These are phyloP conservation scores for Arabidopsis arenosa DNA, from an alignment of 345 rosid genomes.

Conservation along the genomic window DNA sequence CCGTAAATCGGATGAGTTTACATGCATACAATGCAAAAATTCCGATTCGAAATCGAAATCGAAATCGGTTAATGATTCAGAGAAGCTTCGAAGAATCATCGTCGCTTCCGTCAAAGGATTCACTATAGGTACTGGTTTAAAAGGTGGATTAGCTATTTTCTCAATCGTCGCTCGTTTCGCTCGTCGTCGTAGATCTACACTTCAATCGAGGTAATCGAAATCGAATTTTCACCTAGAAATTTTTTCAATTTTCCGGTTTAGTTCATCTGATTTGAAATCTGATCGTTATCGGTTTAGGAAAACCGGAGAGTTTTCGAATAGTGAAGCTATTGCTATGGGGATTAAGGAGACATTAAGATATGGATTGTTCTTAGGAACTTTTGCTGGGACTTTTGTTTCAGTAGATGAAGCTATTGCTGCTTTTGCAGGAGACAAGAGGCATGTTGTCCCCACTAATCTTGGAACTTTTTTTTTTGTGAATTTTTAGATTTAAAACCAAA, in stretches of 20 bases:
- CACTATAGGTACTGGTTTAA: conserved; percentile 92
- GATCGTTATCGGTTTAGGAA: conserved; percentile 52
- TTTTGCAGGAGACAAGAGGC: conserved; percentile 80
- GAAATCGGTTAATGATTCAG: conserved; percentile 55
- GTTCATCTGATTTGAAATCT: conserved; percentile 19
- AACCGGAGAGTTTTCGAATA: conserved; percentile 61
- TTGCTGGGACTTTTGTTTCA: conserved; percentile 85
- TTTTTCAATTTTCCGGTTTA: background rate
- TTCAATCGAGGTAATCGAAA: conserved; percentile 47
- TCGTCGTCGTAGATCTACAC: conserved; percentile 59
- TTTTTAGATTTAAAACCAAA: background rate
- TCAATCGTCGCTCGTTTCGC: conserved; percentile 70
- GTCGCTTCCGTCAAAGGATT: conserved; percentile 79
- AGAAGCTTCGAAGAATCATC: conserved; percentile 68
- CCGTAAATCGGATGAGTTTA: conserved; percentile 24
- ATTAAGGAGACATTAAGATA: conserved; percentile 88
- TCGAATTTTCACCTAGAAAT: background rate
- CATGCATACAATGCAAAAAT: conserved; percentile 50
- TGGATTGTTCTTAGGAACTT: conserved; percentile 88
- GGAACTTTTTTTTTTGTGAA: background rate
- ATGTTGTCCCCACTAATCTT: conserved; percentile 36
- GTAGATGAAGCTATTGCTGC: conserved; percentile 78
- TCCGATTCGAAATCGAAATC: conserved; percentile 44
- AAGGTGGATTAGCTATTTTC: conserved; percentile 92
- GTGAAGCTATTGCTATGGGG: conserved; percentile 68